These are phyloP conservation scores for Paralagenidium karlingii DNA, from an alignment of 352 stramenopile species.

Conservation along the genomic window DNA sequence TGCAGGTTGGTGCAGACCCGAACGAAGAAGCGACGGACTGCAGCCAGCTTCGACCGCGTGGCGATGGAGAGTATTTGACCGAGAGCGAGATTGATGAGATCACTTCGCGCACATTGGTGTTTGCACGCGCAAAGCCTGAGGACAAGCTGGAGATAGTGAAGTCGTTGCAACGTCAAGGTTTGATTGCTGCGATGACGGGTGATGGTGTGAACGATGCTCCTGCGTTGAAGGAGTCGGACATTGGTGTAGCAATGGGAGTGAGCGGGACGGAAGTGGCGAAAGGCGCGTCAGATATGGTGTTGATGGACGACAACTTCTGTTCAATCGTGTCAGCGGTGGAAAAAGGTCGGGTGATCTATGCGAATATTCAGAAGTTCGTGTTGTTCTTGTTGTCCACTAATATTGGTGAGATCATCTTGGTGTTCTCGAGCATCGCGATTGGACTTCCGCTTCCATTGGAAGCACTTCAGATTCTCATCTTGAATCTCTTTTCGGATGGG, in stretches of 20 bases:
- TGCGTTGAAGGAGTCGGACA: conserved; percentile 92
- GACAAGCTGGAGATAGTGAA: conserved; percentile 96
- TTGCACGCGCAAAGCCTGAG: conserved; percentile 90
- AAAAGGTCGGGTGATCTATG: conserved; percentile 94
- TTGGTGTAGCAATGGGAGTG: conserved; percentile 97
- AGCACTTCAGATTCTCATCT: conserved; percentile 95
- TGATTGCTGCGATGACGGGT: conserved; percentile 93
- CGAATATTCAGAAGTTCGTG: conserved; percentile 98
- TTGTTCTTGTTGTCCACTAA: conserved; percentile 98
- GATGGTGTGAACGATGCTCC: conserved; percentile 98
- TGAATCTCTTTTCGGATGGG: conserved; percentile 98
- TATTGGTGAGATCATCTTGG: conserved; percentile 89
- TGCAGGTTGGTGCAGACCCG: conserved; percentile 54
- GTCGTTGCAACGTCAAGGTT: conserved; percentile 83
- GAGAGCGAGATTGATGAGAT: conserved; percentile 84
- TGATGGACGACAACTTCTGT: conserved; percentile 97
- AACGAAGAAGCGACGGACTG: conserved; percentile 57
- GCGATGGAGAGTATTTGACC: conserved; percentile 38
- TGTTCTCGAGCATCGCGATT: conserved; percentile 46
- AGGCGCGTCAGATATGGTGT: conserved; percentile 96
- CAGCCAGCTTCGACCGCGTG: conserved; percentile 34
- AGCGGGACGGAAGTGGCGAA: conserved; percentile 96
- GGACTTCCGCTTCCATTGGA: conserved; percentile 81
- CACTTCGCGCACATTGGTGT: conserved; percentile 71
- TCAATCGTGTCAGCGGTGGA: conserved; percentile 96